Base-by-base conservation (phyloP, 176 grass and related monocot genomes). In the Oryza brachyantha region DNA sequence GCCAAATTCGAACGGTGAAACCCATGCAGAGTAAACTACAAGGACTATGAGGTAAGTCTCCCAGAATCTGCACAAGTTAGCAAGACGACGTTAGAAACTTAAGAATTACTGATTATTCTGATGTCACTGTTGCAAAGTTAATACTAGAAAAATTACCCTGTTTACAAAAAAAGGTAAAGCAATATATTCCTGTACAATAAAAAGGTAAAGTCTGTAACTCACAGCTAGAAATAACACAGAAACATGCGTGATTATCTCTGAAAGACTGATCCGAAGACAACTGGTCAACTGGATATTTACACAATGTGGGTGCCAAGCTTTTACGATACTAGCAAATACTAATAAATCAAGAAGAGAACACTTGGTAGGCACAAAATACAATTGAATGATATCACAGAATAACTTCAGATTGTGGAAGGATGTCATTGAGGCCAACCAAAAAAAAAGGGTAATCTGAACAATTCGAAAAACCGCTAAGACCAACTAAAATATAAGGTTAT, bases 1-100 rank as follows among this genome's bases (percentile, higher is more conserved):
- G 31, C 95, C 95, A 80, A 98, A 94, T 74, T 98, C 95, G 24
- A 98, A 98, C 10, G 95, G 95, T 36, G 95, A 98, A 31, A 94
- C 87, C 95, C 95, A 98, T 0, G 95, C 91, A 74, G 95, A 88
- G 82, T 98, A 98, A n/a, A 88, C 28, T 13, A 98, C 95, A 38
- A 98, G 85, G 72, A 98, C 59, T 69, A 98, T 92, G 66, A 98
- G 85, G 76, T 85, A 94, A 46, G 77, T 88, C 80, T 94, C 89
- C 95, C 95, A 98, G 37, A 52, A 37, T 88, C 85, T 93, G 91
- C 78, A 78, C 24, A 81, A 52, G 66, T 39, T n/a, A 89, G 40
- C 38, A 79, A 57, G 8, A 21, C 12, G 27, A 81, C 43, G 36
- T 81, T 31, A n/a, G n/a, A n/a, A n/a, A n/a, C n/a, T n/a, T n/a